Conservation (phyloP, 139 green algal genomes). For the Chlamydomonas sphaeroides region DNA sequence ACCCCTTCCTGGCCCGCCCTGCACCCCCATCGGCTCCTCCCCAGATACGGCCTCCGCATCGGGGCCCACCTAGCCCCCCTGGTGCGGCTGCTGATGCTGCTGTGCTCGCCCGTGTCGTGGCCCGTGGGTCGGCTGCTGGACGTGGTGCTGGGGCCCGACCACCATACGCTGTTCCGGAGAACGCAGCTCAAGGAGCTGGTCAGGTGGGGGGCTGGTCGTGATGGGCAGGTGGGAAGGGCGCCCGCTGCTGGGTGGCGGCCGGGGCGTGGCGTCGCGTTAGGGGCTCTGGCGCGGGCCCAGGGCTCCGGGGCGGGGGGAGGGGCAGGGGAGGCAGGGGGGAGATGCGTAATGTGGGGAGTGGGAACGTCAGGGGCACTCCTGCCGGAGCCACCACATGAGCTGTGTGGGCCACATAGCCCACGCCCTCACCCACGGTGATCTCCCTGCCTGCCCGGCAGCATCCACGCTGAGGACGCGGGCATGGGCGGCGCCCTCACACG, state of each 20-base stretch:
- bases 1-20: no score
- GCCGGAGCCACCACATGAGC: no score
- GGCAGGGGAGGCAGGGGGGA: no score
- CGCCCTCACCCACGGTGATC: not conserved
- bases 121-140: slow-evolving; percentile 82
- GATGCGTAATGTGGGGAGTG: no score
- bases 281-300: no score
- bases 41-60: slow-evolving; percentile 82
- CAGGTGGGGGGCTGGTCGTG: slow-evolving; percentile 53
- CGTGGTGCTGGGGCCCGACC: slow-evolving; percentile 68
- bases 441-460: not conserved
- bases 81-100: slow-evolving; percentile 66
- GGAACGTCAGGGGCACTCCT: no score
- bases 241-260: no score
- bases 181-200: slow-evolving; percentile 86
- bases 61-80: slow-evolving; percentile 73
- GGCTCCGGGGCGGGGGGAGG: no score
- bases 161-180: slow-evolving; percentile 54
- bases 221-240: no score
- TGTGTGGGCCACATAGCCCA: not conserved
- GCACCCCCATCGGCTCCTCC: no score
- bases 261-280: no score
- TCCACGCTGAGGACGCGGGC: slow-evolving; percentile 70
- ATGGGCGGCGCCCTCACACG: slow-evolving; percentile 51
- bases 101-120: slow-evolving; percentile 64